These are phyloP conservation scores for Aspergillus sojae DNA, from an alignment of 2,329 filamentous ascomycete species.

Conservation along the genomic window DNA sequence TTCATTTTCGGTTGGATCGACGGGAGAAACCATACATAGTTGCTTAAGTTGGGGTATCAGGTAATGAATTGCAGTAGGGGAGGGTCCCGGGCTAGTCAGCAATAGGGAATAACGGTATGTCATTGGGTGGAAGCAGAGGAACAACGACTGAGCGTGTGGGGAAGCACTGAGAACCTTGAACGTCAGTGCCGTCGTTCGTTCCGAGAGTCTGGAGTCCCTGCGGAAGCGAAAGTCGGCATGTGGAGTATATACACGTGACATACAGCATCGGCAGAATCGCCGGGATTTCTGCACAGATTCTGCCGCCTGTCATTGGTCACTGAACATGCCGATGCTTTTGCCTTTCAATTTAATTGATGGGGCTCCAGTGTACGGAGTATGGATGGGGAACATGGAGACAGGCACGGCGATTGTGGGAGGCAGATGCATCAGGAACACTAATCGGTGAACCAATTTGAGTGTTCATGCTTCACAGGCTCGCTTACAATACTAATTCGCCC, in stretches of 20 bases:
- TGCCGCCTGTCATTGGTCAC: conserved; percentile 10
- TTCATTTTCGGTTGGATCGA: conserved; percentile 37
- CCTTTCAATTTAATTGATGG: background rate
- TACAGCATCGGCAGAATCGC: conserved; percentile 17
- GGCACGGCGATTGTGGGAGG: background rate
- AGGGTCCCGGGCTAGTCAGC: background rate
- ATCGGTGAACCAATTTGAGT: background rate
- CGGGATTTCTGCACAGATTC: conserved; percentile 25
- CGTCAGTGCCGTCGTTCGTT: conserved; percentile 31
- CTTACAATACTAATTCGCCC: background rate
- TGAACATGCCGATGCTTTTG: conserved; percentile 9
- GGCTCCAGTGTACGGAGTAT: background rate
- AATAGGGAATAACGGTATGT: background rate
- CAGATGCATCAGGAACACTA: background rate
- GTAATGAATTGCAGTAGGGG: conserved; percentile 2
- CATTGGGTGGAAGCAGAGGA: conserved; percentile 1
- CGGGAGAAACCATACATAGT: conserved; percentile 8
- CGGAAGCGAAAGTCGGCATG: conserved; percentile 35
- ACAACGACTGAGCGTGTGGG: conserved; percentile 16
- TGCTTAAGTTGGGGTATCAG: conserved; percentile 11
- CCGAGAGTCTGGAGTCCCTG: conserved; percentile 21
- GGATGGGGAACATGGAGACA: background rate
- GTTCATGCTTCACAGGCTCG: background rate
- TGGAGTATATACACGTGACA: conserved; percentile 33
- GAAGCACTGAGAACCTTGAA: conserved; percentile 6